A percentile compares a stretch with the other conserved stretches of the same genome.
phyloP scores from a whole-genome alignment of 192 early-diverging fungal species.

The Spinellus fusiger region DNA sequence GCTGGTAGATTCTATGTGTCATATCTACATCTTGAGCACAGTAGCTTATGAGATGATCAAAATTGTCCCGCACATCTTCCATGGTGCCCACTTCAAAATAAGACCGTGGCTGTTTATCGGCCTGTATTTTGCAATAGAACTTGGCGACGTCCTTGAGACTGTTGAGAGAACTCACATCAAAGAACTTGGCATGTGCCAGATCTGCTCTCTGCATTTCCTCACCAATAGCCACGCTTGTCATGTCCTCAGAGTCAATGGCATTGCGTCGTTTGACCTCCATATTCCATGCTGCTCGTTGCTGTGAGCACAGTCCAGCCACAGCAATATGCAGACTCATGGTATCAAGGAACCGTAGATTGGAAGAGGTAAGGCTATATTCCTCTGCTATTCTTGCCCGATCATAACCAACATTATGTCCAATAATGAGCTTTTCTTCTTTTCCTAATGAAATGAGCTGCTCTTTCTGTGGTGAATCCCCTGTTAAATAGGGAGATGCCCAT shows the following conservation, averaged over 20 bases:
- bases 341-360: conserved; percentile 69
- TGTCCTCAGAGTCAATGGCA: not conserved
- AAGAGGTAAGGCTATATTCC: conserved; percentile 66
- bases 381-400: conserved; percentile 85
- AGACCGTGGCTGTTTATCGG: conserved; percentile 63
- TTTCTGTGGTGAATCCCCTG: conserved; percentile 35
- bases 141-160: conserved; percentile 71
- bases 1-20: conserved; percentile 68
- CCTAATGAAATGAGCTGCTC: conserved; percentile 66
- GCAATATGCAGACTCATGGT: conserved; percentile 93
- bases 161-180: conserved; percentile 62
- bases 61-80: conserved; percentile 54
- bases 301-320: conserved; percentile 80
- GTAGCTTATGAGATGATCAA: conserved; percentile 68
- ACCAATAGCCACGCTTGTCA: conserved; percentile 15
- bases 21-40: conserved; percentile 83
- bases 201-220: conserved; percentile 10
- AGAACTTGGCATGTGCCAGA: conserved; percentile 32
- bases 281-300: conserved; percentile 81
- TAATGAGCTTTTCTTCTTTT: conserved; percentile 37
- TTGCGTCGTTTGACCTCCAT: conserved; percentile 53
- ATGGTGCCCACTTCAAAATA: conserved; percentile 55
- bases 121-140: conserved; percentile 62
- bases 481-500: conserved; percentile 85
- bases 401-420: conserved; percentile 92